A percentile compares a stretch with the other conserved stretches of the same genome.
Conservation (phyloP, 768 basidiomycete species). For the Pleurotus salmoneostramineus region DNA sequence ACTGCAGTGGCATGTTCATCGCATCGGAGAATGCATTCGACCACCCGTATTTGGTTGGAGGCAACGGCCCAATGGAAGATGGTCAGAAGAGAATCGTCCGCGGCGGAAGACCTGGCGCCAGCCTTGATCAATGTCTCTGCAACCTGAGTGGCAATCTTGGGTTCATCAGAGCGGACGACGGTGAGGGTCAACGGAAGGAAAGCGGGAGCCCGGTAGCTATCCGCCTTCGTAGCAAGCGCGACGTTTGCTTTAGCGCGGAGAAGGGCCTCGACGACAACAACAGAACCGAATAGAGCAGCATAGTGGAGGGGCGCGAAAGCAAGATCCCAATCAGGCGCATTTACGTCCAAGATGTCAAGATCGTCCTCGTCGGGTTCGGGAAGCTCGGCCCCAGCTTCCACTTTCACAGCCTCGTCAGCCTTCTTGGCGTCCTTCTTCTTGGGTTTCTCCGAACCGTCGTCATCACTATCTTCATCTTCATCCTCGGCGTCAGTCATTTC, state of each 20-base stretch:
- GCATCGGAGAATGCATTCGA: slow-evolving; percentile 33
- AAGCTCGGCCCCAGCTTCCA: slow-evolving; percentile 27
- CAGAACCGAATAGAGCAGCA: slow-evolving; percentile 44
- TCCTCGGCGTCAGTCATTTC: slow-evolving; percentile 20
- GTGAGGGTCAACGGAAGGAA: slow-evolving; percentile 37
- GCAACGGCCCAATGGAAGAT: slow-evolving; percentile 37
- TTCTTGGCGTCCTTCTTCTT: slow-evolving; percentile 5
- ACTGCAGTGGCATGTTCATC: slow-evolving; percentile 36
- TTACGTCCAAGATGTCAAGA: slow-evolving; percentile 54
- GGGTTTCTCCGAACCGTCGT: slow-evolving; percentile 20
- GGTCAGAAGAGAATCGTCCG: slow-evolving; percentile 31
- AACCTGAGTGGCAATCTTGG: slow-evolving; percentile 28
- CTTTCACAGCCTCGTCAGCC: slow-evolving; percentile 9
- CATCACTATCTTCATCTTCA: slow-evolving; percentile 24
- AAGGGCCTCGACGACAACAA: slow-evolving; percentile 40
- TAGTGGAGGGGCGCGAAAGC: slow-evolving; percentile 48
- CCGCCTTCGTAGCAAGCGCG: slow-evolving; percentile 27
- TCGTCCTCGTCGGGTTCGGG: slow-evolving; percentile 45
- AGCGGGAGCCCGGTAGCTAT: slow-evolving; percentile 16
- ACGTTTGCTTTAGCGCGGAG: slow-evolving; percentile 44
- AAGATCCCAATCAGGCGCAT: slow-evolving; percentile 57
- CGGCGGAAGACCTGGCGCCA: slow-evolving; percentile 38
- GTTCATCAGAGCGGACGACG: slow-evolving; percentile 36
- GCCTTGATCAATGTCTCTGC: slow-evolving; percentile 35
- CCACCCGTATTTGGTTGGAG: slow-evolving; percentile 31